Percentiles rank a stretch among this genome's conserved stretches.
These are phyloP conservation scores for Allium fistulosum DNA, from an alignment of 106 monocot species.

Conservation along the genomic window DNA sequence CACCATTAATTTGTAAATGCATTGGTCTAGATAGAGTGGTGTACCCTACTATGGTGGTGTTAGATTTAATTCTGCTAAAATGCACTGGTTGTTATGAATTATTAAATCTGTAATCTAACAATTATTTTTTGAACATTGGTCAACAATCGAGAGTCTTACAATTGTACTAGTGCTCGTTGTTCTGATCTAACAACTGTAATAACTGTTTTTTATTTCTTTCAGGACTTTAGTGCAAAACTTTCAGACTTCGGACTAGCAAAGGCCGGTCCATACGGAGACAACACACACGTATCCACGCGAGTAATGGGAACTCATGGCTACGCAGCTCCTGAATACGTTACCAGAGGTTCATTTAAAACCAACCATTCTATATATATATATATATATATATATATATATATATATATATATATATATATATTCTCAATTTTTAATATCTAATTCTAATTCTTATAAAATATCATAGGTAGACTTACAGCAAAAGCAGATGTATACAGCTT, in stretches of 20 bases:
- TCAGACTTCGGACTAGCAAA: slow-evolving; percentile 72
- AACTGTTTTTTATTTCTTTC: neutral
- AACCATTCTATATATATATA: neutral
- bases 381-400: no score
- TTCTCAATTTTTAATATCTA: neutral
- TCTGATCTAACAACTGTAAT: neutral
- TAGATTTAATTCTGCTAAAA: no score
- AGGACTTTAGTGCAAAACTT: slow-evolving; percentile 50
- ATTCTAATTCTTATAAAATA: neutral
- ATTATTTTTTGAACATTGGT: no score
- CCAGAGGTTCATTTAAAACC: slow-evolving; percentile 32
- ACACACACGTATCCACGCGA: slow-evolving; percentile 59
- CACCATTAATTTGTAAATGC: no score
- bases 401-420: no score
- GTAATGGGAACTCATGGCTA: slow-evolving; percentile 68
- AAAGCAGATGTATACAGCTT: slow-evolving; percentile 98
- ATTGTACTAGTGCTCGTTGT: no score
- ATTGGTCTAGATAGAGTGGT: no score
- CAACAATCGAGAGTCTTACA: no score
- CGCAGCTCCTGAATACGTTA: slow-evolving; percentile 60
- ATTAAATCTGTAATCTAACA: no score
- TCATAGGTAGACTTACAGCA: slow-evolving; percentile 55
- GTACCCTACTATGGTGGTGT: no score
- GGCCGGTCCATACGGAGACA: slow-evolving; percentile 61
- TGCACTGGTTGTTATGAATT: no score